Evolutionary conservation across 768 basidiomycete species (phyloP).

Genomic region (Suillus placidus): DNA sequence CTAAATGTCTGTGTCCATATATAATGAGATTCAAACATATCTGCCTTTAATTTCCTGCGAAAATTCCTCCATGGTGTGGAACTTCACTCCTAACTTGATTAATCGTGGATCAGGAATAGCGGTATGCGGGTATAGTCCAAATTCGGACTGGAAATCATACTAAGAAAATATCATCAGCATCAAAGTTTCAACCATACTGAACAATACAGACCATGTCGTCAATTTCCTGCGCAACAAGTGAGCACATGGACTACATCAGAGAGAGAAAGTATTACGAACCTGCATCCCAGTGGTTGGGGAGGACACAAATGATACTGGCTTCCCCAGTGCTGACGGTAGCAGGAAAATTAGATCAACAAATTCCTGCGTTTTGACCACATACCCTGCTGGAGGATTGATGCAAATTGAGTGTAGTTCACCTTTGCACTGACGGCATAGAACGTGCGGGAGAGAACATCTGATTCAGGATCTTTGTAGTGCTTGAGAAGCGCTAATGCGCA

Average conservation of each 20-base stretch:
- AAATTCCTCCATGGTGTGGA: slow-evolving; percentile 24
- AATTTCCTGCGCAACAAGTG: slow-evolving; percentile 16
- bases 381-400: slow-evolving; percentile 23
- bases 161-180: slow-evolving; percentile 9
- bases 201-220: slow-evolving; percentile 29
- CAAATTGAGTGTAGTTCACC: slow-evolving; percentile 21
- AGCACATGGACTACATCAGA: neutral
- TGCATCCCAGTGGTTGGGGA: slow-evolving; percentile 20
- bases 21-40: slow-evolving; percentile 14
- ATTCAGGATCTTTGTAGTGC: slow-evolving; percentile 25
- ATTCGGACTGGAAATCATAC: slow-evolving; percentile 30
- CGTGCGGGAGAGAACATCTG: slow-evolving; percentile 22
- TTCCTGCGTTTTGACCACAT: neutral
- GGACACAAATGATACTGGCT: slow-evolving; percentile 28
- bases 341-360: neutral
- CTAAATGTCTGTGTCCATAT: neutral
- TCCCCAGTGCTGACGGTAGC: slow-evolving; percentile 23
- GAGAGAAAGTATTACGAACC: slow-evolving; percentile 14
- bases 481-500: slow-evolving; percentile 26
- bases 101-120: slow-evolving; percentile 31
- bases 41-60: slow-evolving; percentile 24
- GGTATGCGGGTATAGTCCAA: slow-evolving; percentile 23
- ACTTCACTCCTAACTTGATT: slow-evolving; percentile 28
- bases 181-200: neutral
- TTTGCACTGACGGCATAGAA: slow-evolving; percentile 31